Evolutionary conservation across 257 asterid genomes (phyloP).

Genomic region (Solanum rostratum): DNA sequence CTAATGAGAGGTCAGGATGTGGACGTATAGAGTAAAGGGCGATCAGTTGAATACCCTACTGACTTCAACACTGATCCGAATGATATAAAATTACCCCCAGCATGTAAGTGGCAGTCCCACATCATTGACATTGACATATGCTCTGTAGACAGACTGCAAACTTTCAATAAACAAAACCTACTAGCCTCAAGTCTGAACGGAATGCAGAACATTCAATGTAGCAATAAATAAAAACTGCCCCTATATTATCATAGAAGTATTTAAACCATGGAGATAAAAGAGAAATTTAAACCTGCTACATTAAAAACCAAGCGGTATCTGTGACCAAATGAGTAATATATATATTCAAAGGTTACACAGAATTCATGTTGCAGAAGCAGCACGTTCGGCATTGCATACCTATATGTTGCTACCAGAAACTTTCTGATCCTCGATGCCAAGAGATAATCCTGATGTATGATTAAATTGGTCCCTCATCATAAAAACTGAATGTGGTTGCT

Average conservation of each 20-base stretch:
- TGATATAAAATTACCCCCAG: neutral
- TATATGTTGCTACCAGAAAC: constrained; percentile 21
- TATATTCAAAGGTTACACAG: neutral
- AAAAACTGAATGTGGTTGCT: constrained; percentile 41
- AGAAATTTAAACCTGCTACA: neutral
- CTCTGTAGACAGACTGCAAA: neutral
- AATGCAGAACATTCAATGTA: neutral
- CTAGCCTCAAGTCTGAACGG: neutral
- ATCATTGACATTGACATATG: neutral
- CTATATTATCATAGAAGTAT: neutral
- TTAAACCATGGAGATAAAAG: neutral
- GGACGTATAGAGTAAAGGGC: no score
- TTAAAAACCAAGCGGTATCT: neutral
- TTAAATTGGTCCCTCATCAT: constrained; percentile 33
- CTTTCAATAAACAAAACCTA: neutral
- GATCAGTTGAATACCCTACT: no score
- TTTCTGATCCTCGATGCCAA: constrained; percentile 16
- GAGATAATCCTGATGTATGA: constrained; percentile 16
- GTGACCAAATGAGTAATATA: neutral
- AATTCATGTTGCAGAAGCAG: constrained; percentile 1
- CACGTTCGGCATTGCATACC: constrained; percentile 1
- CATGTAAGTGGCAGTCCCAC: neutral
- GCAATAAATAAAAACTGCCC: neutral
- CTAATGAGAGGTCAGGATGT: no score
- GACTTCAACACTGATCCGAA: neutral